Percentiles rank a stretch among this genome's conserved stretches.
phyloP scores from a whole-genome alignment of 2,329 filamentous ascomycete genomes.

The Triangularia setosa region DNA sequence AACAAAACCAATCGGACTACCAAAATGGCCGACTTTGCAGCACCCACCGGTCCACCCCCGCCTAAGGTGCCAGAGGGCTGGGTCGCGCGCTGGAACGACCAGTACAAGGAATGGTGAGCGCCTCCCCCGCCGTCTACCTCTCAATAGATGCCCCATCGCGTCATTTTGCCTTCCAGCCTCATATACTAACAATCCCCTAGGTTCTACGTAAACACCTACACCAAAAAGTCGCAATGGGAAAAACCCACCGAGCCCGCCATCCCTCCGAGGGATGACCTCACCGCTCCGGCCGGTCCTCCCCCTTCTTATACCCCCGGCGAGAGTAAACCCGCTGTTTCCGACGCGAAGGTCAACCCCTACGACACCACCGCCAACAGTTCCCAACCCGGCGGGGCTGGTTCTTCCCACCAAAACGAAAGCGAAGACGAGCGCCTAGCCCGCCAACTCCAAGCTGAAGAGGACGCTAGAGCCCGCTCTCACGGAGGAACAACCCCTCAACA shows the following conservation, averaged over 20 bases:
- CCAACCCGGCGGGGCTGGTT: neutral
- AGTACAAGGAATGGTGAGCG: slow-evolving; percentile 73
- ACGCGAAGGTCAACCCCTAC: slow-evolving; percentile 53
- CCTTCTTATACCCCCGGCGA: slow-evolving; percentile 59
- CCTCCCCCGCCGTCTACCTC: neutral
- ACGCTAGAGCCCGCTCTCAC: slow-evolving; percentile 53
- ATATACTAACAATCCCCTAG: slow-evolving; percentile 38
- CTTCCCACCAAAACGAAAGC: slow-evolving; percentile 34
- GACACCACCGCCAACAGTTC: slow-evolving; percentile 3
- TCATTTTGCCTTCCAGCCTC: neutral
- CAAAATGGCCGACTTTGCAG: slow-evolving; percentile 51
- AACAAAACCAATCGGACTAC: neutral
- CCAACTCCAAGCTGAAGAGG: slow-evolving; percentile 78
- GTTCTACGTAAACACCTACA: slow-evolving; percentile 89
- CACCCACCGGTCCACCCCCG: slow-evolving; percentile 53
- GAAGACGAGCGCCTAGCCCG: slow-evolving; percentile 73
- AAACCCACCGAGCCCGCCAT: slow-evolving; percentile 66
- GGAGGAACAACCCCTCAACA: slow-evolving; percentile 23
- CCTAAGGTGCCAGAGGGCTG: slow-evolving; percentile 71
- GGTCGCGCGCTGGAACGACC: slow-evolving; percentile 79
- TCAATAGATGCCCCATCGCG: neutral
- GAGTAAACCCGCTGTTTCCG: slow-evolving; percentile 40
- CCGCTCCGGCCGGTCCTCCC: slow-evolving; percentile 56
- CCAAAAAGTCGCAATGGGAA: slow-evolving; percentile 89
- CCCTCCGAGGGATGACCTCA: slow-evolving; percentile 37